Base-by-base conservation (phyloP, 208 protist genomes). In the Trypanosoma congolense region DNA sequence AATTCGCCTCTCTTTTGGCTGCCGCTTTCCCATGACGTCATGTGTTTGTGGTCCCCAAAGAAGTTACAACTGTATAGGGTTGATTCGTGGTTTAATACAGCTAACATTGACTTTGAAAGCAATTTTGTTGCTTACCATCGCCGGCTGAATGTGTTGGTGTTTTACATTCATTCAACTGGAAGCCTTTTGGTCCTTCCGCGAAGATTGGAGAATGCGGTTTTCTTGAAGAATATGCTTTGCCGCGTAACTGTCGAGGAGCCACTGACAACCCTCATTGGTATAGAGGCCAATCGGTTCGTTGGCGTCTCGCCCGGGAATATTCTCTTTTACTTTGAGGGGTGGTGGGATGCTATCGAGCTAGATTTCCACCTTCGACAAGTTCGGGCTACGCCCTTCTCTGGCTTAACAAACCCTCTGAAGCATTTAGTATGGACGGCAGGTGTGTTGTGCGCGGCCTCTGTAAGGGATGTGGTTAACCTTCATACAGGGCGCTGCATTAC, bases 31-130 rank as follows among this genome's bases (percentile, higher is more conserved):
- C 21, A 33, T 30, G 43, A 51, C n/a, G 10, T 16, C 1, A 4
- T 67, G 9, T 75, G 69, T 48, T 47, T 81, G 1, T 77, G 70
- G 69, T 74, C 69, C 8, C 65, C 56, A 18, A 21, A 21, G 3
- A 38, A 48, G 10, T 28, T 77, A 8, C 62, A 60, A 36, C 19
- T 72, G 9, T 71, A 64, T 45, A 49, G 53, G 26, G 41, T 42
- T 24, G 42, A 35, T 22, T 24, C 55, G 16, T 47, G 42, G 14
- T 58, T 55, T 31, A 35, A 21, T 16, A 38, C 18, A 40, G 42
- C 6, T n/a, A 51, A 31, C 28, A 45, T 74, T 40, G n/a, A n/a
- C 8, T 12, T 72, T 35, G 57, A 75, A 16, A 73, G 53, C 6
- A 73, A 48, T 21, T 82, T 65, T 33, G 65, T 36, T 6, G 41